Evolutionary conservation across 805 yeast species (phyloP).

Genomic region (Metschnikowia rubicola): DNA sequence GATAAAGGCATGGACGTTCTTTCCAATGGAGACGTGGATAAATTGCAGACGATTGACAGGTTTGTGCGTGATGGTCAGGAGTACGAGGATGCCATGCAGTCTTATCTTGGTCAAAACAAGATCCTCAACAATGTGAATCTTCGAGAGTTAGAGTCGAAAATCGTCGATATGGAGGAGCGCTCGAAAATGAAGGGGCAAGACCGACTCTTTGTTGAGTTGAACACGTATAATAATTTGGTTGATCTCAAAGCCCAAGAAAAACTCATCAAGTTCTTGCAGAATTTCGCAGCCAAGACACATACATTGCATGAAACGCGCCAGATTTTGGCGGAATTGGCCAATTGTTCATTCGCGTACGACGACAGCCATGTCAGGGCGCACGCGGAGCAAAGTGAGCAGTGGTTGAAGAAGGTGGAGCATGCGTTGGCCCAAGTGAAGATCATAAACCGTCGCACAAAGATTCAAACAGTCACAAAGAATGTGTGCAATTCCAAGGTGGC

Average conservation of each 20-base stretch:
- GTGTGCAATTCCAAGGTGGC: slow-evolving; percentile 20
- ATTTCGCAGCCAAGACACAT: slow-evolving; percentile 9
- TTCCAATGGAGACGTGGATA: slow-evolving; percentile 32
- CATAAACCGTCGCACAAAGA: slow-evolving; percentile 9
- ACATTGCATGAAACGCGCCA: slow-evolving; percentile 24
- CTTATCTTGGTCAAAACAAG: slow-evolving; percentile 18
- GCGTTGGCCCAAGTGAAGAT: slow-evolving; percentile 14
- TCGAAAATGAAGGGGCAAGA: slow-evolving; percentile 22
- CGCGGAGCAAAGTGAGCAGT: slow-evolving; percentile 21
- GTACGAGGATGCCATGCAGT: slow-evolving; percentile 19
- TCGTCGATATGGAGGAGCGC: slow-evolving; percentile 25
- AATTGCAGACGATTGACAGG: slow-evolving; percentile 21
- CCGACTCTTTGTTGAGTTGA: slow-evolving; percentile 26
- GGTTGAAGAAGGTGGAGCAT: slow-evolving; percentile 21
- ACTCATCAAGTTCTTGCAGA: slow-evolving; percentile 26
- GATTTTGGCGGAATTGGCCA: slow-evolving; percentile 21
- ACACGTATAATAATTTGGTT: slow-evolving; percentile 20
- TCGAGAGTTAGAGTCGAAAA: slow-evolving; percentile 22
- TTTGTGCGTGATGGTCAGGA: slow-evolving; percentile 25
- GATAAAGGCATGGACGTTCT: slow-evolving; percentile 27
- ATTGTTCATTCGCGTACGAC: slow-evolving; percentile 21
- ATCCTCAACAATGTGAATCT: slow-evolving; percentile 20
- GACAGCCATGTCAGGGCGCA: slow-evolving; percentile 11
- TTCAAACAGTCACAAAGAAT: slow-evolving; percentile 8
- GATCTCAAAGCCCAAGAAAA: slow-evolving; percentile 25